phyloP scores from a whole-genome alignment of 2,329 filamentous ascomycete species.

The Sarocladium kiliense region DNA sequence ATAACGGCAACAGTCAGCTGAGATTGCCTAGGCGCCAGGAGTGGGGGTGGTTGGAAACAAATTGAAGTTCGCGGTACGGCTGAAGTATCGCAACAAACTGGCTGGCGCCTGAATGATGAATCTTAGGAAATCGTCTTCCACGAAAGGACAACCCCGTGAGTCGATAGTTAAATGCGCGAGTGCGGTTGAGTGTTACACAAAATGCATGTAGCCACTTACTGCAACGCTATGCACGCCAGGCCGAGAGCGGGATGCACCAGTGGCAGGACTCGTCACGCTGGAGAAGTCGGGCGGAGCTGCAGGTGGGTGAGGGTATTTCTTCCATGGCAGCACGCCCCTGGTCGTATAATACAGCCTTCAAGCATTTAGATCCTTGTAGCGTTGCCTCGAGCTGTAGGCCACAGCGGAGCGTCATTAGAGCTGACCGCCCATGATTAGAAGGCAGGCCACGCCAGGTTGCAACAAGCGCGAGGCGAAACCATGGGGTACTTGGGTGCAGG shows the following conservation, averaged over 20 bases:
- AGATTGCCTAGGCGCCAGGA: not conserved
- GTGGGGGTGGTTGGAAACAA: not conserved
- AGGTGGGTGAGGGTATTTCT: not conserved
- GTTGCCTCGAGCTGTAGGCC: too few relatives aligned
- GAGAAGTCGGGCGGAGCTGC: not conserved
- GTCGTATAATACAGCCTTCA: not conserved
- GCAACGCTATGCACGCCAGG: conserved; percentile 1
- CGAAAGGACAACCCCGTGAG: not conserved
- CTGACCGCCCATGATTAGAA: not conserved
- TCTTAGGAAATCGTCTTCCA: not conserved
- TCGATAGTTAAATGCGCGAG: not conserved
- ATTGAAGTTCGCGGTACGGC: not conserved
- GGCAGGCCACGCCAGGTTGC: not conserved
- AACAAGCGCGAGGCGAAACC: not conserved
- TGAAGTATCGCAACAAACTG: not conserved
- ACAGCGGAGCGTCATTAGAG: not conserved
- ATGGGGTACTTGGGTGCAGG: not conserved
- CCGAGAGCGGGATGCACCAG: not conserved
- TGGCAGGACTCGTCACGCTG: not conserved
- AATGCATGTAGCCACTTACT: not conserved
- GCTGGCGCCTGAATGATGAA: not conserved
- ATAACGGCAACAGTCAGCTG: not conserved
- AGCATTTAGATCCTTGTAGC: too few relatives aligned
- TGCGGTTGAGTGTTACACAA: conserved; percentile 1
- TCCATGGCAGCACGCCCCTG: not conserved